Percentiles rank a stretch among this genome's conserved stretches.
These are phyloP conservation scores for Logfia minima DNA, from an alignment of 129 eudicot genomes.

Conservation along the genomic window DNA sequence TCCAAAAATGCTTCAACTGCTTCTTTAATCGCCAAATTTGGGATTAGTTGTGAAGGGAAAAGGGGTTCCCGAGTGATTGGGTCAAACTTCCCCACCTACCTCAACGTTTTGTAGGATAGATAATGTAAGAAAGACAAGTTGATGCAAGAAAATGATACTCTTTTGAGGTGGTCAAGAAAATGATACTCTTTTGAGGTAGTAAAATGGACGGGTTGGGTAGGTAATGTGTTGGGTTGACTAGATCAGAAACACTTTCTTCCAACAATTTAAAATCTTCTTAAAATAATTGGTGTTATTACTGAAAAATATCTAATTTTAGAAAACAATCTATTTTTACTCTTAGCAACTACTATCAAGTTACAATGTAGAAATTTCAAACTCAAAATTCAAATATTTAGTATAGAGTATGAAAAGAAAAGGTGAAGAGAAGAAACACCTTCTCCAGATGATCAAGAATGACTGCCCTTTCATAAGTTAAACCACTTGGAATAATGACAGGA, in stretches of 20 bases:
- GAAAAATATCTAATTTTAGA: background rate
- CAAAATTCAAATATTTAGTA: background rate
- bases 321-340: background rate
- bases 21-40: slow-evolving; percentile 91
- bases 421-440: slow-evolving; percentile 51
- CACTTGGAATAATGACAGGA: slow-evolving; percentile 96
- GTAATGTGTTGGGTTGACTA: background rate
- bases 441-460: slow-evolving; percentile 77
- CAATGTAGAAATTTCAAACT: background rate
- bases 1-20: slow-evolving; percentile 76
- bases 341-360: background rate
- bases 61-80: slow-evolving; percentile 81
- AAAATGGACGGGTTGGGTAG: background rate
- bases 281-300: background rate
- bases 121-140: slow-evolving; percentile 15
- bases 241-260: background rate
- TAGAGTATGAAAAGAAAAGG: background rate
- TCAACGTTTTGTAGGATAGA: background rate
- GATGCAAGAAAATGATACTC: slow-evolving; percentile 1
- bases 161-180: background rate
- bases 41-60: slow-evolving; percentile 55
- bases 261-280: background rate
- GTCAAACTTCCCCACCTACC: slow-evolving; percentile 87
- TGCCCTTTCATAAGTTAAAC: slow-evolving; percentile 83
- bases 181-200: background rate